A percentile compares a stretch with the other conserved stretches of the same genome.
phyloP scores from a whole-genome alignment of 73 alveolate species.

The Paramecium caudatum region DNA sequence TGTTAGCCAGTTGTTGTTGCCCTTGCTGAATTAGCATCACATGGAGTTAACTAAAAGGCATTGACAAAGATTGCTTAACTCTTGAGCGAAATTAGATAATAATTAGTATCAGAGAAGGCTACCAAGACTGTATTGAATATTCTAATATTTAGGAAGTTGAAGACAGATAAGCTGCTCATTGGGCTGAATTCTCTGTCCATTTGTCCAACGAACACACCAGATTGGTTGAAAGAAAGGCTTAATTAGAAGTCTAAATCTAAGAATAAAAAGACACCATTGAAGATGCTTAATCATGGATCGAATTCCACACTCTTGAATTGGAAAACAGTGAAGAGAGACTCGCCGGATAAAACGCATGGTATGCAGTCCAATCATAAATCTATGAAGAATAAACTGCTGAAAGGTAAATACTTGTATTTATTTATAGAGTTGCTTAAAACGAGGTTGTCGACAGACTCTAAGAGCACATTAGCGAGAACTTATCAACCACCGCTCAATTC shows the following conservation, averaged over 20 bases:
- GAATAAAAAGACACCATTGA: constrained; percentile 68
- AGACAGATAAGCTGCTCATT: constrained; percentile 67
- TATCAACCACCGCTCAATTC: constrained; percentile 65
- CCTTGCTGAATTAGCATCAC: constrained; percentile 54
- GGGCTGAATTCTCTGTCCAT: constrained; percentile 64
- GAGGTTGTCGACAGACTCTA: constrained; percentile 70
- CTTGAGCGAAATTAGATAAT: constrained; percentile 57
- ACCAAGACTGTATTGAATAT: constrained; percentile 17
- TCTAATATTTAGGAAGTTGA: constrained; percentile 31
- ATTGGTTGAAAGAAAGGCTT: constrained; percentile 58
- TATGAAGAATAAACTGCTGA: constrained; percentile 67
- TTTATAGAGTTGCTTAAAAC: constrained; percentile 52
- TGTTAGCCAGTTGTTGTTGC: constrained; percentile 67
- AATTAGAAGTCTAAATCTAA: constrained; percentile 64
- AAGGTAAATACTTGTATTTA: neutral
- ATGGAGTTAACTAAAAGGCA: constrained; percentile 70
- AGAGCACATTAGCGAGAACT: constrained; percentile 72
- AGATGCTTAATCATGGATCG: constrained; percentile 69
- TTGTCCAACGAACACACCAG: constrained; percentile 67
- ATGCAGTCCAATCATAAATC: constrained; percentile 38
- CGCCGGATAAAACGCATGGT: constrained; percentile 61
- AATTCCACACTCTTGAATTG: constrained; percentile 64
- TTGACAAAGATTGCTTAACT: constrained; percentile 60
- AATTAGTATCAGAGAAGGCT: constrained; percentile 59
- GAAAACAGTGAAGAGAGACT: constrained; percentile 58